A percentile compares a stretch with the other conserved stretches of the same genome.
These are phyloP conservation scores for Coleophoma eucalyptorum DNA, from an alignment of 2,329 filamentous ascomycete species.

Conservation along the genomic window DNA sequence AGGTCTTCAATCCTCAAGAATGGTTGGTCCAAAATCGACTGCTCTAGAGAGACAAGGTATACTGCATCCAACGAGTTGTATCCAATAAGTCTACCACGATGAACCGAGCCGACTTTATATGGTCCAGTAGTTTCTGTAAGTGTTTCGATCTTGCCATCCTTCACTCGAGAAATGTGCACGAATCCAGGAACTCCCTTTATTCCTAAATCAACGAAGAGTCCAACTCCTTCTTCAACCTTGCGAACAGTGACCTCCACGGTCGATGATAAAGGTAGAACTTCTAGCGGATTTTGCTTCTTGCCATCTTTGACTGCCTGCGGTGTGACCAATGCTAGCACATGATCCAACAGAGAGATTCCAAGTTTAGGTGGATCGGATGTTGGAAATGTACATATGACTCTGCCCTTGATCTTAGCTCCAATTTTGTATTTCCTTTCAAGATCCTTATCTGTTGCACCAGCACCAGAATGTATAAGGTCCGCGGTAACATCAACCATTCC, in stretches of 20 bases:
- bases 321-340: conserved; percentile 62
- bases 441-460: conserved; percentile 64
- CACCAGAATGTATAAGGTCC: conserved; percentile 84
- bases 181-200: conserved; percentile 72
- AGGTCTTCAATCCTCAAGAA: conserved; percentile 93
- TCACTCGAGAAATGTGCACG: conserved; percentile 89
- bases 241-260: conserved; percentile 74
- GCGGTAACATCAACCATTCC: conserved; percentile 88
- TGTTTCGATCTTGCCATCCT: conserved; percentile 84
- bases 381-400: conserved; percentile 86
- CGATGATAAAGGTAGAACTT: conserved; percentile 66
- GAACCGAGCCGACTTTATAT: conserved; percentile 73
- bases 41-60: conserved; percentile 81
- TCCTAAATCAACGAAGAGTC: conserved; percentile 74
- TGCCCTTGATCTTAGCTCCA: conserved; percentile 78
- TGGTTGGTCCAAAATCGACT: conserved; percentile 76
- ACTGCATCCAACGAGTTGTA: conserved; percentile 86
- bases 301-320: conserved; percentile 39
- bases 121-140: conserved; percentile 73
- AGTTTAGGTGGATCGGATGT: conserved; percentile 76
- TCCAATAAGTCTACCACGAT: conserved; percentile 77
- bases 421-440: conserved; percentile 76
- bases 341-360: conserved; percentile 84
- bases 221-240: conserved; percentile 75
- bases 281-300: conserved; percentile 44